Percentiles rank a stretch among this genome's conserved stretches.
Evolutionary conservation across 2,329 filamentous ascomycete genomes (phyloP).

Genomic region (Talaromyces pinophilus): DNA sequence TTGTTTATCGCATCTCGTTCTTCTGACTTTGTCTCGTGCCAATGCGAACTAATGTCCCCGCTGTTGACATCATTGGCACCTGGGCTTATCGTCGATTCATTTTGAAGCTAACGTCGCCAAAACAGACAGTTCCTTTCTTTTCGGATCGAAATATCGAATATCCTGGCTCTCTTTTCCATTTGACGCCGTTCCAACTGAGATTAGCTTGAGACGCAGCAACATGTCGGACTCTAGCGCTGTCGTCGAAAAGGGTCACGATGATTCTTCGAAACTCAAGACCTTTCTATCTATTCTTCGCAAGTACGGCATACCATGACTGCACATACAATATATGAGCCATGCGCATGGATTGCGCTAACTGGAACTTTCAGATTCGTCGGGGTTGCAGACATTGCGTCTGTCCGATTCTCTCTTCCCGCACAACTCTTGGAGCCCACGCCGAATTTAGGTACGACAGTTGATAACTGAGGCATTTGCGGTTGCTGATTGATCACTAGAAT

Average conservation of each 20-base stretch:
- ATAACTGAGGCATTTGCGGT: not conserved
- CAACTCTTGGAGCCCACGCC: conserved; percentile 94
- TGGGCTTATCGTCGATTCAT: not conserved
- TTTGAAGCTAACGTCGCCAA: not conserved
- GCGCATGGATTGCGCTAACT: conserved; percentile 15
- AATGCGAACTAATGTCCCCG: conserved; percentile 5
- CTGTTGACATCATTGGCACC: conserved; percentile 7
- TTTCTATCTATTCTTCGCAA: conserved; percentile 86
- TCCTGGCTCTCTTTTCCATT: not conserved
- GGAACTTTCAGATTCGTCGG: conserved; percentile 76
- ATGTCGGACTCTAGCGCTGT: conserved; percentile 23
- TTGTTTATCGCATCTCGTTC: not conserved
- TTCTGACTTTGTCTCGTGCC: conserved; percentile 1
- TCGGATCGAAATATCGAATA: too few relatives aligned
- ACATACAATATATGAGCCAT: conserved; percentile 10
- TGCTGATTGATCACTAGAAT: conserved; percentile 59
- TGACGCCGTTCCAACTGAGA: not conserved
- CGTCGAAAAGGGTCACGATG: conserved; percentile 65
- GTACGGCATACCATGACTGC: conserved; percentile 53
- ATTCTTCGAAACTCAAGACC: conserved; percentile 84
- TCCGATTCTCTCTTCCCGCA: conserved; percentile 92
- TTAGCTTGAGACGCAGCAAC: not conserved
- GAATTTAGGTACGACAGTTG: conserved; percentile 65
- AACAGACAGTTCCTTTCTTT: not conserved
- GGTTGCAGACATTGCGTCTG: conserved; percentile 89